A percentile compares a stretch with the other conserved stretches of the same genome.
Evolutionary conservation across 257 asterid species (phyloP).

Genomic region (Plantago ovata): DNA sequence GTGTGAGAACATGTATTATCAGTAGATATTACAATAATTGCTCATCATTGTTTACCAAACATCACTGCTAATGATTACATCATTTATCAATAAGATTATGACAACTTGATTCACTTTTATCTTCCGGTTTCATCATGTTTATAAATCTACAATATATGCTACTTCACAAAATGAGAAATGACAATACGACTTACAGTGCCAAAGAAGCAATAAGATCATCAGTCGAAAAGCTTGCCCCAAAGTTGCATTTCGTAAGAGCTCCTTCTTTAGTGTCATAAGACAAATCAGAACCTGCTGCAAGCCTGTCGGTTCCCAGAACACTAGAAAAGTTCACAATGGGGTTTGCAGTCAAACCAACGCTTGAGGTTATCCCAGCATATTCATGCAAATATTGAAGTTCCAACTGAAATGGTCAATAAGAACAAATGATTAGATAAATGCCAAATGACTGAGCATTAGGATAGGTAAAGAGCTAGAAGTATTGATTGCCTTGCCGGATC

Average conservation of each 20-base stretch:
- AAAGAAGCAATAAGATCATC: conserved; percentile 45
- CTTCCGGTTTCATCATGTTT: too few species aligned
- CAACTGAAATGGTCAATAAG: conserved; percentile 23
- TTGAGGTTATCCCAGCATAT: conserved; percentile 35
- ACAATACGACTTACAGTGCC: conserved; percentile 34
- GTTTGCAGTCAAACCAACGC: conserved; percentile 51
- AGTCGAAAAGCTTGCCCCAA: conserved; percentile 43
- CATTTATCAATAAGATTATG: too few species aligned
- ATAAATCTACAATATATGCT: not conserved
- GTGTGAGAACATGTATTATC: too few species aligned
- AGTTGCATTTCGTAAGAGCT: conserved; percentile 34
- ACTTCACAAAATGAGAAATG: not conserved
- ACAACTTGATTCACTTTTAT: too few species aligned
- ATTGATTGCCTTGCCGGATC: conserved; percentile 40
- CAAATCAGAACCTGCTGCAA: conserved; percentile 45
- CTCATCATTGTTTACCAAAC: too few species aligned
- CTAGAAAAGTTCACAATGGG: conserved; percentile 47
- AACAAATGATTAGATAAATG: conserved; percentile 1
- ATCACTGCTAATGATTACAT: too few species aligned
- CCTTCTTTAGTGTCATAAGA: conserved; percentile 45
- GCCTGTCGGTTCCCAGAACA: conserved; percentile 33
- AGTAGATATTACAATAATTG: too few species aligned
- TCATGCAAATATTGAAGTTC: conserved; percentile 51
- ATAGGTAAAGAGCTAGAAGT: not conserved
- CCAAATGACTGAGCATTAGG: not conserved